These are phyloP conservation scores for Rhodosorus marinus DNA, from an alignment of 23 red algal genomes.

Conservation along the genomic window DNA sequence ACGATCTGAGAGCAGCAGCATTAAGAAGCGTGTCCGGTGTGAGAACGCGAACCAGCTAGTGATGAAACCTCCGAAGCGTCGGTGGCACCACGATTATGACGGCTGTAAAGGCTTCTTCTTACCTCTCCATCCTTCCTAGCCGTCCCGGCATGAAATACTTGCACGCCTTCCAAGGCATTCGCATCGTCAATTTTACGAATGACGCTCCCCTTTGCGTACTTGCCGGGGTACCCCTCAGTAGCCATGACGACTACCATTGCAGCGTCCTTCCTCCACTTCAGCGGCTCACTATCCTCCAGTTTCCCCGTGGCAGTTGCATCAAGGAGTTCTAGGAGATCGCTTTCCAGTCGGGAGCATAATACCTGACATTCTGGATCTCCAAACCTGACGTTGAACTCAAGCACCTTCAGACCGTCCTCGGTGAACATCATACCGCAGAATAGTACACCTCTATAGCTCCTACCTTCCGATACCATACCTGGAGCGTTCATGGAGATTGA, in stretches of 20 bases:
- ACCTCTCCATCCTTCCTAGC: background rate
- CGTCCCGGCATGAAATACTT: conserved; percentile 86
- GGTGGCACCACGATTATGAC: too few relatives aligned
- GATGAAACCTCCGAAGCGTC: too few relatives aligned
- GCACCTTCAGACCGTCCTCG: conserved; percentile 16
- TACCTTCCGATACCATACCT: conserved; percentile 76
- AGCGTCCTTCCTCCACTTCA: conserved; percentile 33
- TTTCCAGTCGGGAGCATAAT: conserved; percentile 47
- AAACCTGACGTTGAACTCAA: conserved; percentile 94
- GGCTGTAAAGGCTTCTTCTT: too few relatives aligned
- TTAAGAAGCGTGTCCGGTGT: too few relatives aligned
- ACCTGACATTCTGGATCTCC: conserved; percentile 98
- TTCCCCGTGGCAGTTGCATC: conserved; percentile 23
- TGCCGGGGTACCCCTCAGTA: conserved; percentile 65
- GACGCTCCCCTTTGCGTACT: conserved; percentile 42
- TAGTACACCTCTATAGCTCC: conserved; percentile 50
- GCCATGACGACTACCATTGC: conserved; percentile 78
- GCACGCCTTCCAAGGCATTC: conserved; percentile 37
- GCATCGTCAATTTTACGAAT: conserved; percentile 54
- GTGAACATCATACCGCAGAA: conserved; percentile 86
- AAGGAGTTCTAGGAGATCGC: conserved; percentile 77
- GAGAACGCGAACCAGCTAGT: too few relatives aligned
- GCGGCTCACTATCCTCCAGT: conserved; percentile 5
- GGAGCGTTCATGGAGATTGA: too few relatives aligned
- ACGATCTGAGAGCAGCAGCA: too few relatives aligned